These are phyloP conservation scores for Circinella minor DNA, from an alignment of 371 early-diverging fungal species.

Conservation along the genomic window DNA sequence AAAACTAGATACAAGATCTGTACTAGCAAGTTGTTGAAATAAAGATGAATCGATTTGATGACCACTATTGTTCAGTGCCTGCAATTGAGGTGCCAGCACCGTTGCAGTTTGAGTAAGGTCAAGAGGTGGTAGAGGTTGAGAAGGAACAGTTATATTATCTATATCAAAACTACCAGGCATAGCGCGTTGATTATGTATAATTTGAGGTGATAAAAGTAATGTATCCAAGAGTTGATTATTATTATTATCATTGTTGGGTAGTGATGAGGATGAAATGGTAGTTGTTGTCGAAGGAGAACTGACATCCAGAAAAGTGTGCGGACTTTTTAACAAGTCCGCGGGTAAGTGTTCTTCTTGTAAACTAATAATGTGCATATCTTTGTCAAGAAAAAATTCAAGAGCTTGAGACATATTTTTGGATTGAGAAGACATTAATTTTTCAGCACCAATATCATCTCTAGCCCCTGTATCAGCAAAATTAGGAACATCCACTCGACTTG, in stretches of 20 bases:
- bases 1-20: slow-evolving; percentile 27
- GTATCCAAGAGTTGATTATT: not conserved
- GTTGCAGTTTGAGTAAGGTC: slow-evolving; percentile 19
- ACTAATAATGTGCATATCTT: slow-evolving; percentile 29
- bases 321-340: not conserved
- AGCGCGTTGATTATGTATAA: not conserved
- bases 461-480: slow-evolving; percentile 36
- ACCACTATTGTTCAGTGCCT: slow-evolving; percentile 25
- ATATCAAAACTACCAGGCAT: slow-evolving; percentile 27
- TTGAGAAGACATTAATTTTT: slow-evolving; percentile 32
- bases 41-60: slow-evolving; percentile 32
- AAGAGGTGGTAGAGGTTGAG: slow-evolving; percentile 15
- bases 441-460: slow-evolving; percentile 41
- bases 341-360: slow-evolving; percentile 13
- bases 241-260: not conserved
- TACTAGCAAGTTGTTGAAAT: slow-evolving; percentile 33
- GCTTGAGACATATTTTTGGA: slow-evolving; percentile 42
- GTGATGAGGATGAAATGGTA: not conserved
- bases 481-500: slow-evolving; percentile 41
- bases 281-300: slow-evolving; percentile 1
- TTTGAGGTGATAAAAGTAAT: slow-evolving; percentile 6
- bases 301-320: not conserved
- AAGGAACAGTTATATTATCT: slow-evolving; percentile 5
- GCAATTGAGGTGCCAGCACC: slow-evolving; percentile 39
- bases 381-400: slow-evolving; percentile 44